These are phyloP conservation scores for Withania somnifera DNA, from an alignment of 305 asterid genomes.

Conservation along the genomic window DNA sequence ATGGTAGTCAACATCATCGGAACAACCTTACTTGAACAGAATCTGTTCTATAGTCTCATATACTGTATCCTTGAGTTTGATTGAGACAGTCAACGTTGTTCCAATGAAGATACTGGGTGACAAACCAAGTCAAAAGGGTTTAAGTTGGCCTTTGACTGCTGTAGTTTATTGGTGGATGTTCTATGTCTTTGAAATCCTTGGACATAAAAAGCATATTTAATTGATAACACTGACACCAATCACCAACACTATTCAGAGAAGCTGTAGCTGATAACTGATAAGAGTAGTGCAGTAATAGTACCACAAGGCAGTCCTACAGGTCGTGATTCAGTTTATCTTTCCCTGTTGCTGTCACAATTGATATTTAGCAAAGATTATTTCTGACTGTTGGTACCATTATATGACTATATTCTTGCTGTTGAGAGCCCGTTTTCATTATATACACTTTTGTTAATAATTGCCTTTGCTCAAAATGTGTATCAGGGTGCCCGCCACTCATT, in stretches of 20 bases:
- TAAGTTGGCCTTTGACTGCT: background rate
- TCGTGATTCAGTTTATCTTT: background rate
- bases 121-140: background rate
- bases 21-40: background rate
- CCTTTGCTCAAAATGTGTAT: constrained; percentile 6
- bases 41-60: background rate
- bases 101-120: background rate
- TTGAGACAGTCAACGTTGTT: background rate
- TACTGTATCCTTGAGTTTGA: background rate
- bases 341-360: background rate
- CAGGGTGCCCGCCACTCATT: constrained; percentile 68
- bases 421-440: constrained; percentile 5
- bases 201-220: background rate
- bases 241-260: background rate
- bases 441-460: constrained; percentile 8
- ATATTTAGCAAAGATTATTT: background rate
- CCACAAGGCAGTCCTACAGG: background rate
- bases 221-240: background rate
- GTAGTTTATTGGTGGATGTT: background rate
- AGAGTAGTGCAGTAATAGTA: background rate
- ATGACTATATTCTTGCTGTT: constrained; percentile 10
- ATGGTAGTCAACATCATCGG: background rate
- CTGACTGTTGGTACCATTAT: background rate
- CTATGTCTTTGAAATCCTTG: background rate
- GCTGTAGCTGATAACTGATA: background rate